Evolutionary conservation across 2,329 filamentous ascomycete species (phyloP), one percentile per base, ranked within the genome.

Genomic region (Colletotrichum tanaceti): DNA sequence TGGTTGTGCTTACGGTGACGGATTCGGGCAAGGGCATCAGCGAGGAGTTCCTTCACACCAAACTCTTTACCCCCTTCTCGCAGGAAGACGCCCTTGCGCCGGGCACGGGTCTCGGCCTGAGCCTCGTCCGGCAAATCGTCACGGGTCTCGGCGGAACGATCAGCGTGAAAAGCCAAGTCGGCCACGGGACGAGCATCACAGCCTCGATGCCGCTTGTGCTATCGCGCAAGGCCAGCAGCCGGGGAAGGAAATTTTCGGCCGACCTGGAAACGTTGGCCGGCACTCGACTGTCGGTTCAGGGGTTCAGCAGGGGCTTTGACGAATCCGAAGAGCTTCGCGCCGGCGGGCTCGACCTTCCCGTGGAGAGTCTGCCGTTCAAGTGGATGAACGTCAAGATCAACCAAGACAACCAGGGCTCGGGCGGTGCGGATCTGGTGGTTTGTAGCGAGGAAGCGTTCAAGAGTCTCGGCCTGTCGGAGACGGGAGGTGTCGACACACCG

Each of bases 11-110:
- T 35, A 85, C 81, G 0, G 84, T 91, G 14, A 81, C 83, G 0
- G 89, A 91, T 72, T 88, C 88, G 2, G 89, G 89, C 1, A 84
- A 84, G 63, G 89, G 89, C 6, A 91, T 91, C 63, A 85, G 83
- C 0, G 80, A 85, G 24, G 85, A 89, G 13, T 91, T 87, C 71
- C 77, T 90, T 38, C 81, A 84, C 47, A 84, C 85, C 13, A 83
- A 83, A 55, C 76, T 90, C 0, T 91, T 89, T 73, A 86, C 84
- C 0, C 86, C 88, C 0, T 90, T 90, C 67, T 77, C 82, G 0
- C 89, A 91, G 72, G 89, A 91, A 72, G 83, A 90, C 57, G 77
- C 80, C 0, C 76, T 91, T 14, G 81, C 84, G 0, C 83, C 84
- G 0, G 89, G 89, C 0, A 86, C 86, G 3, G 89, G 89, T 0